These are phyloP conservation scores for Alternaria sp. DNA, from an alignment of 2,329 filamentous ascomycete species.

Conservation along the genomic window DNA sequence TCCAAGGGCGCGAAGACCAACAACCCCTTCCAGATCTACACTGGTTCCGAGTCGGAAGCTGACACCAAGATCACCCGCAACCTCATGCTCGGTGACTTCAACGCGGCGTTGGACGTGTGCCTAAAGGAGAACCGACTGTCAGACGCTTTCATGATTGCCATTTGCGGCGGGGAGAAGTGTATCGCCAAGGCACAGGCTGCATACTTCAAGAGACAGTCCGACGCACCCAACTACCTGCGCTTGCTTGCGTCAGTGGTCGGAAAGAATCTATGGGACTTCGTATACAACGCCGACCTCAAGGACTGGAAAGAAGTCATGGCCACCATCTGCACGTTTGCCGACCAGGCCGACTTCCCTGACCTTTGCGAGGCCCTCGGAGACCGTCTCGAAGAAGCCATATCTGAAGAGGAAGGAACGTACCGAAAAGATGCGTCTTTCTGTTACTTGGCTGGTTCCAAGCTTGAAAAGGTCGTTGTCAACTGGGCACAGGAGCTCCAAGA, in stretches of 20 bases:
- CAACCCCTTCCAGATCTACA: conserved; percentile 90
- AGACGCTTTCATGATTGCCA: conserved; percentile 97
- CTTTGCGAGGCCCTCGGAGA: conserved; percentile 95
- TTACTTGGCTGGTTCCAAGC: conserved; percentile 91
- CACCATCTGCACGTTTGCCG: conserved; percentile 92
- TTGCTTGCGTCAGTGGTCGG: conserved; percentile 89
- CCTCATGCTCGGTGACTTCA: conserved; percentile 88
- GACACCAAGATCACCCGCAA: conserved; percentile 88
- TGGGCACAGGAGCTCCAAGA: conserved; percentile 92
- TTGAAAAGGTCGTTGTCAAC: conserved; percentile 95
- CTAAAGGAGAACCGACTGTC: conserved; percentile 88
- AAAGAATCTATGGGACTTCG: conserved; percentile 97
- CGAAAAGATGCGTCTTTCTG: conserved; percentile 96
- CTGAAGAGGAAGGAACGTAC: conserved; percentile 56
- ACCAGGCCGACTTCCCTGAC: conserved; percentile 88
- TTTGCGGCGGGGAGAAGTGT: conserved; percentile 91
- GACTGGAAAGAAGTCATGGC: conserved; percentile 99
- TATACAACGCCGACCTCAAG: conserved; percentile 89
- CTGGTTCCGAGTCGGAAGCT: conserved; percentile 79
- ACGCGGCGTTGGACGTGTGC: conserved; percentile 86
- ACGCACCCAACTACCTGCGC: conserved; percentile 88
- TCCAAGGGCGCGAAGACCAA: conserved; percentile 93
- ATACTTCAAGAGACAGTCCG: conserved; percentile 83
- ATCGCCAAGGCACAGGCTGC: conserved; percentile 92
- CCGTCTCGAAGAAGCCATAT: conserved; percentile 75